Conservation (phyloP, 768 basidiomycete genomes). For the Mycena filopes region DNA sequence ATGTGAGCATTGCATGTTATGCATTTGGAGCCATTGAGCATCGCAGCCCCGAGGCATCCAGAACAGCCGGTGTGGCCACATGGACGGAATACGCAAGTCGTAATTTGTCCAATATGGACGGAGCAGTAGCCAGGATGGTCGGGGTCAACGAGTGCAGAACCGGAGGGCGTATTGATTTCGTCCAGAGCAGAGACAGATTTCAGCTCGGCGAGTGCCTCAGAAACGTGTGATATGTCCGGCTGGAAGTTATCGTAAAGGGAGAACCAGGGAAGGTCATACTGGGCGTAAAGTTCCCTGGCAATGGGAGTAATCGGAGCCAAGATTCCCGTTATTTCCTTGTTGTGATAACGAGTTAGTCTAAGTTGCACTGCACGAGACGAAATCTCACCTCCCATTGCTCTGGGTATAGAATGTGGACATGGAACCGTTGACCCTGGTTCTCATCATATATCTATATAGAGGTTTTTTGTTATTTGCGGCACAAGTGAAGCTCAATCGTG, state of each 20-base stretch:
- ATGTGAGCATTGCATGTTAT: conserved; percentile 15
- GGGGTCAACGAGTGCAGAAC: conserved; percentile 23
- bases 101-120: conserved; percentile 16
- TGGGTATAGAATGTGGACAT: conserved; percentile 32
- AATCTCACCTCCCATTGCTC: conserved; percentile 34
- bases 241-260: conserved; percentile 18
- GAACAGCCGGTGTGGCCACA: conserved; percentile 30
- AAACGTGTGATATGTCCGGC: conserved; percentile 24
- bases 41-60: conserved; percentile 23
- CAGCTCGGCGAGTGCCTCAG: no score
- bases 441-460: conserved; percentile 34
- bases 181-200: no score
- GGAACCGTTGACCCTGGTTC: conserved; percentile 29
- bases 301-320: conserved; percentile 33
- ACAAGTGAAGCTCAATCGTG: conserved; percentile 15
- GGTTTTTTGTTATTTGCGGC: conserved; percentile 20
- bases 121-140: conserved; percentile 25
- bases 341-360: background rate
- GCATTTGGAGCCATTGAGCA: conserved; percentile 28
- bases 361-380: background rate
- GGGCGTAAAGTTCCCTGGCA: conserved; percentile 21
- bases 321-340: conserved; percentile 20
- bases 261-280: conserved; percentile 30
- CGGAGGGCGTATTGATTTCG: conserved; percentile 3
- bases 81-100: conserved; percentile 27